Evolutionary conservation across 2,329 filamentous ascomycete genomes (phyloP), one percentile per base, ranked within the genome.

Genomic region (Alternaria angustiovoidea): DNA sequence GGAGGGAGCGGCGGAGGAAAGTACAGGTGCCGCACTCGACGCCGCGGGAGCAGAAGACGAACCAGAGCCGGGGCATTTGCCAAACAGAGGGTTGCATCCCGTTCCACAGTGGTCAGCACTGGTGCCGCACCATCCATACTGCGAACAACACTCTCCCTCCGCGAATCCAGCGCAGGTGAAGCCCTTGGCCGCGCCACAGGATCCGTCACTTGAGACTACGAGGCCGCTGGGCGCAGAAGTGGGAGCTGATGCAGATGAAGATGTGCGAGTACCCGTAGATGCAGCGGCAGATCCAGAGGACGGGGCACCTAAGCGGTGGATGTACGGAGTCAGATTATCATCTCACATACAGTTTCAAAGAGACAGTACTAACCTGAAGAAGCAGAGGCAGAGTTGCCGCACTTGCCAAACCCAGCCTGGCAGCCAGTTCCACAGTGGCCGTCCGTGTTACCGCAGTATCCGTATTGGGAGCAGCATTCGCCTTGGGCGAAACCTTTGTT

Each of bases 381-480:
- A 2, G 18, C 11, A 36, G 28, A 48, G 14, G 22, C n/a, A 49
- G 55, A 58, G 12, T 36, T 26, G 4, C 53, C 54, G 18, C 64
- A 66, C 18, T 64, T 72, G 8, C 75, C 74, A 43, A 72, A 77
- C 6, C 38, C 51, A 8, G 58, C 55, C 39, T 76, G 69, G 61
- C 74, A 78, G 20, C 69, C 71, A 5, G 61, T 61, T 18, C 67
- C 67, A 39, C 74, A 76, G 54, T 75, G 62, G 28, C 63, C 72
- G 14, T 42, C 46, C 8, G 66, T 65, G 46, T 55, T 62, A 34
- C 75, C 73, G 52, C 82, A 84, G 63, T 71, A 77, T 20, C 80
- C 80, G 59, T 75, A 77, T 52, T 69, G 41, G 4, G 51, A 56
- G 34, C 57, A 60, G 67, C 82, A 83, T 57, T 78, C 69, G 8